These are phyloP conservation scores for Xerophyta viscosa DNA, from an alignment of 106 monocot genomes.

Conservation along the genomic window DNA sequence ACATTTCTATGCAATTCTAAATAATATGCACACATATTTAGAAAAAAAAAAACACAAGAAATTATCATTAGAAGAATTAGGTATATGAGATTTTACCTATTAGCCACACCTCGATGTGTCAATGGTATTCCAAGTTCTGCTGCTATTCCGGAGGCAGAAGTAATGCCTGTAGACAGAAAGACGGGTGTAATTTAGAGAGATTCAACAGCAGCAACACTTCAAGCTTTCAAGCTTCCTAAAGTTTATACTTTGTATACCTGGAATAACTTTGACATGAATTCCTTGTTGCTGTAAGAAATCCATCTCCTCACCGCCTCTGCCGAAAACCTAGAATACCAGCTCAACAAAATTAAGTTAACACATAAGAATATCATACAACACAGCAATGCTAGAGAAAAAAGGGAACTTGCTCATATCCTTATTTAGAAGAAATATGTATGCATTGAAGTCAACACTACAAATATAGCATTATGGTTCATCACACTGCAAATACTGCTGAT, in stretches of 20 bases:
- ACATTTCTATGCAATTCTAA: too few species aligned
- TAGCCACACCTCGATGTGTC: conserved; percentile 94
- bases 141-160: conserved; percentile 96
- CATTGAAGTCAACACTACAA: too few species aligned
- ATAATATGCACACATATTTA: too few species aligned
- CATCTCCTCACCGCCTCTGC: conserved; percentile 98
- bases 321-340: conserved; percentile 77
- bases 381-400: background rate
- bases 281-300: conserved; percentile 90
- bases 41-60: too few species aligned
- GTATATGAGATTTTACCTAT: too few species aligned
- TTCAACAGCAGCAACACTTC: background rate
- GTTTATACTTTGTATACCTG: conserved; percentile 59
- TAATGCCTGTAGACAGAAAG: conserved; percentile 54
- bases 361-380: background rate
- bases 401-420: too few species aligned
- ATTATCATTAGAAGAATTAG: too few species aligned
- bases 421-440: too few species aligned
- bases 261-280: conserved; percentile 83
- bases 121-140: conserved; percentile 95
- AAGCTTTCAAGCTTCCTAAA: background rate
- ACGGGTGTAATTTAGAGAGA: background rate
- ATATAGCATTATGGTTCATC: too few species aligned
- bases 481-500: too few species aligned
- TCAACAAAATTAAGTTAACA: conserved; percentile 1